Percentiles rank a stretch among this genome's conserved stretches.
Conservation (phyloP, 2,329 filamentous ascomycete species). For the Aureobasidium sp. region DNA sequence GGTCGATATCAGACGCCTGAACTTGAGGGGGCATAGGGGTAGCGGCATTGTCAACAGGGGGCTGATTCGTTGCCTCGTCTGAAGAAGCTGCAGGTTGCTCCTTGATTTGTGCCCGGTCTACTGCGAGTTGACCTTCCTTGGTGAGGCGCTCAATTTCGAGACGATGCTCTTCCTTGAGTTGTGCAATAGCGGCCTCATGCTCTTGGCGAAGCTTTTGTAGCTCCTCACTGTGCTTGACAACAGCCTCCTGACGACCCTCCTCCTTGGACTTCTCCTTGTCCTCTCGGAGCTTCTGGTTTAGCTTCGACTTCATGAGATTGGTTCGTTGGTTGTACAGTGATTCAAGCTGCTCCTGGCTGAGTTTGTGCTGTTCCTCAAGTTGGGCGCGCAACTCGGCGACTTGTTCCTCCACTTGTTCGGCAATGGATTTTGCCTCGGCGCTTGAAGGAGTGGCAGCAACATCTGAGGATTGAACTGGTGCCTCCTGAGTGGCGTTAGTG, state of each 20-base stretch:
- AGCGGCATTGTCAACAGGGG: constrained; percentile 14
- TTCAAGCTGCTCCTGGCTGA: constrained; percentile 40
- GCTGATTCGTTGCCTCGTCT: constrained; percentile 24
- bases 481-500: constrained; percentile 14
- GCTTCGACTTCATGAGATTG: constrained; percentile 60
- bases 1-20: constrained; percentile 16
- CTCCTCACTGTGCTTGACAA: constrained; percentile 41
- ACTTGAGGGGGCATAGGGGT: neutral
- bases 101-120: constrained; percentile 28
- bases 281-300: constrained; percentile 62
- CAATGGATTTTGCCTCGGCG: constrained; percentile 30
- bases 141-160: constrained; percentile 32
- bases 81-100: constrained; percentile 26
- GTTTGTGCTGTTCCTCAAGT: constrained; percentile 31
- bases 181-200: constrained; percentile 39
- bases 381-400: constrained; percentile 32
- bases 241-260: constrained; percentile 28
- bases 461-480: constrained; percentile 17
- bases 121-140: constrained; percentile 31
- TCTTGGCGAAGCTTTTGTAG: constrained; percentile 41
- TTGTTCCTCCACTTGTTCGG: constrained; percentile 44
- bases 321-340: constrained; percentile 49
- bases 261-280: constrained; percentile 31
- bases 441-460: constrained; percentile 18
- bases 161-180: constrained; percentile 32